Evolutionary conservation across 768 basidiomycete species (phyloP).

Genomic region (Lyophyllum decastes): DNA sequence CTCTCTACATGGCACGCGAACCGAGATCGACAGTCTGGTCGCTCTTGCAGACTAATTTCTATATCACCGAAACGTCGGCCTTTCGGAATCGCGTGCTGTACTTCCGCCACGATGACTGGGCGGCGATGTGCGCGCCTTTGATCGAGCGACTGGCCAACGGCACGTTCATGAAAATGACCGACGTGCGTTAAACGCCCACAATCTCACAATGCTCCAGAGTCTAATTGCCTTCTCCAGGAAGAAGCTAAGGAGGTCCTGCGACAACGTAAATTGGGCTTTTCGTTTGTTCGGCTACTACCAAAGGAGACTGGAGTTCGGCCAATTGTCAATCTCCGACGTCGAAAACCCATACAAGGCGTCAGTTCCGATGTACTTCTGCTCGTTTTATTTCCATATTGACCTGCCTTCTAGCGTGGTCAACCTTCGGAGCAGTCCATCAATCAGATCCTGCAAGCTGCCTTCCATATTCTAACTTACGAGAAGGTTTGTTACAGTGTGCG

Average conservation of each 20-base stretch:
- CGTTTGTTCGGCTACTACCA: conserved; percentile 86
- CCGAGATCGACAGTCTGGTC: neutral
- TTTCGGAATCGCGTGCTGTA: conserved; percentile 84
- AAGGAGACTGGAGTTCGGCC: conserved; percentile 95
- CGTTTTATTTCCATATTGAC: neutral
- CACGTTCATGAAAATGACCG: conserved; percentile 71
- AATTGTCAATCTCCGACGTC: conserved; percentile 84
- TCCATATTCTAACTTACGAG: conserved; percentile 86
- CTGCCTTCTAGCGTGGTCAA: conserved; percentile 27
- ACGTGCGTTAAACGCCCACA: conserved; percentile 42
- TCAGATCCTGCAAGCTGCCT: conserved; percentile 79
- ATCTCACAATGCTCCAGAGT: neutral
- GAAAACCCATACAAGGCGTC: conserved; percentile 35
- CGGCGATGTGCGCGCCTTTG: conserved; percentile 77
- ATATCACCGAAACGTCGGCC: conserved; percentile 89
- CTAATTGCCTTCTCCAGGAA: conserved; percentile 33
- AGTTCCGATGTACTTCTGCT: neutral
- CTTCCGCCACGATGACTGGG: conserved; percentile 95
- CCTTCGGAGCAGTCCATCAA: conserved; percentile 74
- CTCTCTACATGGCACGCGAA: conserved; percentile 1
- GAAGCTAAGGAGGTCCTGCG: conserved; percentile 68
- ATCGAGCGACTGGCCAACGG: conserved; percentile 68
- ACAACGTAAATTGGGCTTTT: conserved; percentile 78
- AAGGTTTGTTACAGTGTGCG: conserved; percentile 48
- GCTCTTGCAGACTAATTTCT: conserved; percentile 77